Base-by-base conservation (phyloP, 2,329 filamentous ascomycete species). In the Apiospora saccharicola region DNA sequence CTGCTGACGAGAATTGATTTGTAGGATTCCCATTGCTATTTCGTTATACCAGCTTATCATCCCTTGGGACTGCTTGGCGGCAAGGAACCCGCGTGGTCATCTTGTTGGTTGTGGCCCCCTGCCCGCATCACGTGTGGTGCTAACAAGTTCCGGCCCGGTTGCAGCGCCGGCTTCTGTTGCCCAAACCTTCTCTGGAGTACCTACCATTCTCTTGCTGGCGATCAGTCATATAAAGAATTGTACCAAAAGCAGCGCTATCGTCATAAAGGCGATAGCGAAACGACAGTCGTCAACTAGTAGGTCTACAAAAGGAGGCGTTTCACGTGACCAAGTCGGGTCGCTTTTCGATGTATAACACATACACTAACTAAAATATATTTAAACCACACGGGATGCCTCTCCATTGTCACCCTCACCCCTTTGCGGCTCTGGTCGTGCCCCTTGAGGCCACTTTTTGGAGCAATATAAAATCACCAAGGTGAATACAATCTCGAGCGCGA, bases 401-500 rank as follows among this genome's bases (percentile, higher is more conserved):
- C 46, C 46, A n/a, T 49, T 22, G 2, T 22, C 22, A 49, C 8
- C 7, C 1, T 49, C 19, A n/a, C 19, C 22, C 46, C 46, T 49
- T n/a, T 7, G 19, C 22, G 2, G 7, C 22, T 71, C 61, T 14
- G 51, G 22, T 26, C 37, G 13, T 22, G 8, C 57, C 4, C 46
- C 67, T 57, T 44, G 68, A 26, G 49, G 74, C 75, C 74, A 73
- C 57, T 26, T 67, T 69, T 69, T 74, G 37, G 51, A 71, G 44
- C 73, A 73, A 49, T 61, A 76, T 24, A 74, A 51, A 41, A 75
- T 75, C 14, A 70, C 70, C 13, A 75, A 30, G 1, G 72, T 74
- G 10, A 75, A 64, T 4, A 76, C 57, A 37, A 76, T 75, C 64
- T 76, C 73, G 22, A 76, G 44, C 12, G 72, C 71, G 51, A 76